Conservation (phyloP, 164 flowering plant genomes). For the Annona cherimola region DNA sequence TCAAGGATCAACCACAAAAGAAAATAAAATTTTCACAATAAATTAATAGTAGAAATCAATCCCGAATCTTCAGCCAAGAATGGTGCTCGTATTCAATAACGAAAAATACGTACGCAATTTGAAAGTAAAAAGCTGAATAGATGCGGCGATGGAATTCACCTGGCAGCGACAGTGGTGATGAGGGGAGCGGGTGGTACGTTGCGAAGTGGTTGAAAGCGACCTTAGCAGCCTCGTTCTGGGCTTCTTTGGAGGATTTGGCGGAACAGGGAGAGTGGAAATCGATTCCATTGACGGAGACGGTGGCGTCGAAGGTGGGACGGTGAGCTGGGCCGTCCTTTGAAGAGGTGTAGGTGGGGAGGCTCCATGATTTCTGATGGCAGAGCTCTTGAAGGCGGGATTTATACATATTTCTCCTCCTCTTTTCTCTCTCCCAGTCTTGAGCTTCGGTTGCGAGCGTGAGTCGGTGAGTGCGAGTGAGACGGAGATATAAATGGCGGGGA, state of each 20-base stretch:
- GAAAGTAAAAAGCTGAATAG: too few relatives aligned
- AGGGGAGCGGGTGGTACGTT: background rate
- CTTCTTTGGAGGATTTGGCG: slow-evolving; percentile 31
- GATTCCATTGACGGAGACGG: slow-evolving; percentile 34
- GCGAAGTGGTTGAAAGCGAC: slow-evolving; percentile 13
- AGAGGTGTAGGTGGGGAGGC: slow-evolving; percentile 31
- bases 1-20: background rate
- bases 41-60: too few relatives aligned
- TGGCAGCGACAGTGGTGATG: background rate
- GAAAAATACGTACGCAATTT: too few relatives aligned
- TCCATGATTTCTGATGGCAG: slow-evolving; percentile 41
- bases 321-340: slow-evolving; percentile 36
- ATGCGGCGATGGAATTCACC: background rate
- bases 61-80: too few relatives aligned
- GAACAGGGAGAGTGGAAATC: slow-evolving; percentile 13
- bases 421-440: background rate
- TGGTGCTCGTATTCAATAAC: too few relatives aligned
- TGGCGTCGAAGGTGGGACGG: slow-evolving; percentile 34
- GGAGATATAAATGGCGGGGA: too few relatives aligned
- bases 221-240: slow-evolving; percentile 50
- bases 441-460: too few relatives aligned
- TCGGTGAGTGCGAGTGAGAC: too few relatives aligned
- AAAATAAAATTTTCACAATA: too few relatives aligned
- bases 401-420: slow-evolving; percentile 22
- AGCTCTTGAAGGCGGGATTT: slow-evolving; percentile 44